phyloP scores from a whole-genome alignment of 805 yeast species.

The Candida gorgasii region DNA sequence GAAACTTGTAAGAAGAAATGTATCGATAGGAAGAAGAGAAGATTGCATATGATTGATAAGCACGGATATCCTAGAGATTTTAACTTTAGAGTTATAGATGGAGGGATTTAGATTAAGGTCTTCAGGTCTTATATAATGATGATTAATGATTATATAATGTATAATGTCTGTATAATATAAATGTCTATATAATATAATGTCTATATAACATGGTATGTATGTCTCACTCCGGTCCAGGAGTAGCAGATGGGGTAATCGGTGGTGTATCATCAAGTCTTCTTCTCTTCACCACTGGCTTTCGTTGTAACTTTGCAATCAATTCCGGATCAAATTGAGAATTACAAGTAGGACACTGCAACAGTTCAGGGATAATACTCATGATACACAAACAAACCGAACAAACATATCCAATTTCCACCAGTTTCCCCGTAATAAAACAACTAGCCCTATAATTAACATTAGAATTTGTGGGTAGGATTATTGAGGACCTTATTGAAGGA shows the following conservation, averaged over 20 bases:
- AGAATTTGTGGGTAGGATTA: constrained; percentile 79
- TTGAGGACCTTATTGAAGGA: constrained; percentile 73
- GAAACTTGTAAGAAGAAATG: constrained; percentile 40
- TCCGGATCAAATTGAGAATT: constrained; percentile 70
- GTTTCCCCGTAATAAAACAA: constrained; percentile 86
- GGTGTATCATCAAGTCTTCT: constrained; percentile 27
- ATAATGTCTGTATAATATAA: no score
- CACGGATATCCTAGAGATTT: constrained; percentile 49
- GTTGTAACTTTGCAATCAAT: constrained; percentile 56
- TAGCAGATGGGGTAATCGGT: not conserved
- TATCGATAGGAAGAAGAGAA: constrained; percentile 38
- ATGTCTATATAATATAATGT: no score
- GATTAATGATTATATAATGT: no score
- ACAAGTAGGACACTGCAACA: constrained; percentile 81
- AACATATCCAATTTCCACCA: constrained; percentile 91
- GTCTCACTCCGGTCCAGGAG: constrained; percentile 2
- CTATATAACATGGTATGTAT: no score
- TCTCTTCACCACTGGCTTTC: constrained; percentile 57
- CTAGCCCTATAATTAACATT: constrained; percentile 93
- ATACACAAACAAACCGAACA: constrained; percentile 92
- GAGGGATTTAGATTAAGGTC: constrained; percentile 23
- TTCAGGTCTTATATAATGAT: no score
- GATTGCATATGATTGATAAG: constrained; percentile 49
- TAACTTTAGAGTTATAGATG: constrained; percentile 29
- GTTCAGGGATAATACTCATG: constrained; percentile 66